phyloP scores from a whole-genome alignment of 371 early-diverging fungal species.

The Mucor circinelloides region DNA sequence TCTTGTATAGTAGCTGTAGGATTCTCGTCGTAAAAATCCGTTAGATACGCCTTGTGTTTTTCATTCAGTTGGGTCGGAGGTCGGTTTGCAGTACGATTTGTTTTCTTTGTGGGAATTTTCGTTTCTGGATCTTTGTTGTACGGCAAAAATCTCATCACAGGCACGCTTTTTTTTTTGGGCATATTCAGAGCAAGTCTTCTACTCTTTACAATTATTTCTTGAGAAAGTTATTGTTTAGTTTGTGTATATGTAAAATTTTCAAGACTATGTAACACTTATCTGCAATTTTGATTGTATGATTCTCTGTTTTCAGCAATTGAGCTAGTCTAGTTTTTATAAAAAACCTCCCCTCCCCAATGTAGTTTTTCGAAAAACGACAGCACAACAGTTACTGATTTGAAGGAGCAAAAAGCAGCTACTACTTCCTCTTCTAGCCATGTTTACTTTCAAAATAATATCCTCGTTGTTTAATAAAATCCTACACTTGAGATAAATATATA shows the following conservation, averaged over 20 bases:
- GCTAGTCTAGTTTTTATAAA: conserved; percentile 4
- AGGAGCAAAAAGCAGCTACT: conserved; percentile 12
- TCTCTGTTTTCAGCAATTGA: conserved; percentile 6
- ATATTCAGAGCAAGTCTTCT: conserved; percentile 6
- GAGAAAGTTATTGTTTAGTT: conserved; percentile 2
- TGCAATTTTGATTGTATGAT: conserved; percentile 1
- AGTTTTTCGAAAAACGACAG: conserved; percentile 10
- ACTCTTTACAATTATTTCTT: conserved; percentile 3
- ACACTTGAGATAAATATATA: conserved; percentile 6
- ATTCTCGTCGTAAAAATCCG: conserved; percentile 9
- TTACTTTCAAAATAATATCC: conserved; percentile 11
- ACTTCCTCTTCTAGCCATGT: conserved; percentile 13
- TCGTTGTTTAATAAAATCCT: conserved; percentile 8
- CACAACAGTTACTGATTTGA: conserved; percentile 12
- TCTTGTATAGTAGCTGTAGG: conserved; percentile 8
- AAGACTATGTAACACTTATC: conserved; percentile 6
- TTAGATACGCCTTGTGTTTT: conserved; percentile 5
- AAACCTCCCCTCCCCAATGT: conserved; percentile 5
- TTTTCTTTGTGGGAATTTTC: conserved; percentile 11
- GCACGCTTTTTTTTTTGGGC: conserved; percentile 1
- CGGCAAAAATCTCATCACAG: conserved; percentile 5
- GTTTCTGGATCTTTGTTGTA: conserved; percentile 13
- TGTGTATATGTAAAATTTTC: conserved; percentile 3
- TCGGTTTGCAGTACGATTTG: neutral
- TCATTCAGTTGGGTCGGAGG: neutral